A percentile compares a stretch with the other conserved stretches of the same genome.
These are phyloP conservation scores for Pseudocohnilembus persalinus DNA, from an alignment of 169 alveolate species.

Conservation along the genomic window DNA sequence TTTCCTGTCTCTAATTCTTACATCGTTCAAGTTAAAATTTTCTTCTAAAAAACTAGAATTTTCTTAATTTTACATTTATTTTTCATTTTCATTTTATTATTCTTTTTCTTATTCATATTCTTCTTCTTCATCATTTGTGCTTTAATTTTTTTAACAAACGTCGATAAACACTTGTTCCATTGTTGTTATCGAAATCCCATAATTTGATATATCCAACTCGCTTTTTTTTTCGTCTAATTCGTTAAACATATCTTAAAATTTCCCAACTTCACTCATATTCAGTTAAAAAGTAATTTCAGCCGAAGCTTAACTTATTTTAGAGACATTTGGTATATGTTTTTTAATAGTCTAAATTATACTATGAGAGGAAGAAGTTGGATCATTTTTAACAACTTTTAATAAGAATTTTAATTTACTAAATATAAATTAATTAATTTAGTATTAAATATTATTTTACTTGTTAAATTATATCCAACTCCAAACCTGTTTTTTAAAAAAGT, in stretches of 20 bases:
- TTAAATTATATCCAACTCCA: conserved; percentile 80
- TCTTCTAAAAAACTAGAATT: too few species aligned
- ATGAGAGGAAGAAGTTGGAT: conserved; percentile 21
- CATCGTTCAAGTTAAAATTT: conserved; percentile 10
- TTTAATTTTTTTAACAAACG: conserved; percentile 77
- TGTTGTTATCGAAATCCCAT: conserved; percentile 87
- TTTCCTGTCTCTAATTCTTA: background rate
- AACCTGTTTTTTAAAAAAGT: conserved; percentile 72
- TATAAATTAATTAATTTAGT: conserved; percentile 57
- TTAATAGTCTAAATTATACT: conserved; percentile 38
- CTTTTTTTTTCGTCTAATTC: conserved; percentile 65
- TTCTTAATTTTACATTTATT: too few species aligned
- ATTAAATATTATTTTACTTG: conserved; percentile 62
- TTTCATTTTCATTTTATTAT: background rate
- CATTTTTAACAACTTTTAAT: conserved; percentile 63
- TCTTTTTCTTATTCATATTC: background rate
- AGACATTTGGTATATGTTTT: conserved; percentile 49
- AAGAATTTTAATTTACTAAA: conserved; percentile 74
- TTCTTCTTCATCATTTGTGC: conserved; percentile 2
- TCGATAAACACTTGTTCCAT: conserved; percentile 90
- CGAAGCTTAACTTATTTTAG: conserved; percentile 65
- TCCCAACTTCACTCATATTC: conserved; percentile 53
- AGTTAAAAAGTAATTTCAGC: conserved; percentile 74
- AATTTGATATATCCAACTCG: conserved; percentile 54
- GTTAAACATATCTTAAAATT: conserved; percentile 67